Evolutionary conservation across 768 basidiomycete species (phyloP).

Genomic region (Kwoniella heveanensis): DNA sequence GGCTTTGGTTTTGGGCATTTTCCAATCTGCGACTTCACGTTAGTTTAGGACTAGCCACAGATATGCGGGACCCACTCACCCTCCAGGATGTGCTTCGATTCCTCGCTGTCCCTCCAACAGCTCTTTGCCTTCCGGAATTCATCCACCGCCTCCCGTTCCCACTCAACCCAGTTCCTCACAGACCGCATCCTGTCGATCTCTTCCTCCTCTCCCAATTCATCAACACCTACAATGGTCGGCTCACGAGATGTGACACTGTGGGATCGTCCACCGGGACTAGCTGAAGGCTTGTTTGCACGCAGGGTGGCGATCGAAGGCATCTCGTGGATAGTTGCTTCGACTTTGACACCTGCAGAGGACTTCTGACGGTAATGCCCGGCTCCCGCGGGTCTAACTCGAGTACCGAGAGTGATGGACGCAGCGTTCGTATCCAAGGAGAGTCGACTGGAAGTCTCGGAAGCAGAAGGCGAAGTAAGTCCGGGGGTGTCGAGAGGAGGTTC

Average conservation of each 20-base stretch:
- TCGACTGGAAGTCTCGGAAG: slow-evolving; percentile 43
- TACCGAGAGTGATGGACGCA: slow-evolving; percentile 17
- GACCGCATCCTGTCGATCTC: slow-evolving; percentile 20
- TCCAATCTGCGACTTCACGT: slow-evolving; percentile 17
- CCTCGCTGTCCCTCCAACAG: slow-evolving; percentile 32
- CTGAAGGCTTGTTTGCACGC: slow-evolving; percentile 23
- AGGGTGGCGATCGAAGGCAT: slow-evolving; percentile 41
- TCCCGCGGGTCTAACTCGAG: slow-evolving; percentile 23
- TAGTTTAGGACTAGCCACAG: not conserved
- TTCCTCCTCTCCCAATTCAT: slow-evolving; percentile 12
- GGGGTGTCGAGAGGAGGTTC: slow-evolving; percentile 32
- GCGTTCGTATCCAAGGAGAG: slow-evolving; percentile 39
- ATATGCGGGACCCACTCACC: slow-evolving; percentile 20
- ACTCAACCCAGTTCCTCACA: slow-evolving; percentile 41
- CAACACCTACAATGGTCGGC: slow-evolving; percentile 18
- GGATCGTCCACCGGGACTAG: slow-evolving; percentile 7
- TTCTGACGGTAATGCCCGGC: slow-evolving; percentile 45
- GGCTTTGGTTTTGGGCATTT: slow-evolving; percentile 25
- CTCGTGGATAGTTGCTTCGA: slow-evolving; percentile 43
- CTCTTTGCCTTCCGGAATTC: slow-evolving; percentile 34
- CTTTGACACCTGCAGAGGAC: slow-evolving; percentile 40
- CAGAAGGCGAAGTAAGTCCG: slow-evolving; percentile 44
- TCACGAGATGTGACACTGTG: slow-evolving; percentile 5
- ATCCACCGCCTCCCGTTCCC: slow-evolving; percentile 42
- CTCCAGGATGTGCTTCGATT: slow-evolving; percentile 21